A percentile compares a stretch with the other conserved stretches of the same genome.
These are phyloP conservation scores for Globisporangium cystogenes DNA, from an alignment of 352 stramenopile genomes.

Conservation along the genomic window DNA sequence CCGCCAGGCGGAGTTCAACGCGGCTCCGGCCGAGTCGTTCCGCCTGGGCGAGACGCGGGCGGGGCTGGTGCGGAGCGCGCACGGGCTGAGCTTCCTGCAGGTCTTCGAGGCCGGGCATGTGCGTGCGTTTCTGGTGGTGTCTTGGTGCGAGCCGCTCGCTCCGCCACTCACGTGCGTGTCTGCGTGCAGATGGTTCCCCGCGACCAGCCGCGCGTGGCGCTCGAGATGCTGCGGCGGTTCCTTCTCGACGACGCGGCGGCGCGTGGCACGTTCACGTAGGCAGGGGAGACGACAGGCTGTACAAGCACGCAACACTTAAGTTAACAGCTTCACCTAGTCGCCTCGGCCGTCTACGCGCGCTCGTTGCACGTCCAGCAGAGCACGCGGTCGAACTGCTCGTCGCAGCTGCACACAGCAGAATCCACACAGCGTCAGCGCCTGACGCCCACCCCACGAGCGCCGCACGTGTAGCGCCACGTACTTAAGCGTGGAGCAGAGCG, in stretches of 20 bases:
- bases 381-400: conserved; percentile 72
- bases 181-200: conserved; percentile 65
- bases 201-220: conserved; percentile 48
- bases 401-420: conserved; percentile 27
- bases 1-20: conserved; percentile 25
- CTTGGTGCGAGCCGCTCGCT: background rate
- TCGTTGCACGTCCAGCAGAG: conserved; percentile 76
- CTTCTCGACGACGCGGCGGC: conserved; percentile 15
- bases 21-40: conserved; percentile 13
- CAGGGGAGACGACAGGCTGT: background rate
- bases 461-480: conserved; percentile 18
- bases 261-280: conserved; percentile 31
- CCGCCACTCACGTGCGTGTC: background rate
- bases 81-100: conserved; percentile 62
- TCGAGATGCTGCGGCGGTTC: conserved; percentile 49
- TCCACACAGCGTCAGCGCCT: background rate
- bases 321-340: conserved; percentile 1
- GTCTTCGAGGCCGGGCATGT: conserved; percentile 67
- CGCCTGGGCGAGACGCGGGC: conserved; percentile 16
- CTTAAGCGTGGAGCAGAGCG: conserved; percentile 80
- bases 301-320: conserved; percentile 7
- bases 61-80: conserved; percentile 34
- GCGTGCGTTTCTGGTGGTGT: conserved; percentile 14
- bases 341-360: conserved; percentile 3
- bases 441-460: background rate